Base-by-base conservation (phyloP, 140 eudicot genomes). In the Flaveria floridana region DNA sequence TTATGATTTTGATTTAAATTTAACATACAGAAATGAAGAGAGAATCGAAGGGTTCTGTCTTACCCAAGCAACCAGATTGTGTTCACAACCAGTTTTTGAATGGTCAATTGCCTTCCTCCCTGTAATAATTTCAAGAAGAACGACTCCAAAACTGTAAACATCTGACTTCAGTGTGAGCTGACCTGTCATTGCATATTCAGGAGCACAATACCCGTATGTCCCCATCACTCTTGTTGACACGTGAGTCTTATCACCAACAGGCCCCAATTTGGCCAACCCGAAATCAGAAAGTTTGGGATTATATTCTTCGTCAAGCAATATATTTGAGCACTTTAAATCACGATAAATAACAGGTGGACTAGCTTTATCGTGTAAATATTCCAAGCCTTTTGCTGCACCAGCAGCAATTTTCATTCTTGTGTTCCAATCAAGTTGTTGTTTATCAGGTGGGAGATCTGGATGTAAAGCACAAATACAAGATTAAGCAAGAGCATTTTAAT, bases 151-250 rank as follows among this genome's bases (percentile, higher is more conserved):
- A 78, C 96, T 91, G 82, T 91, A 91, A 79, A 91, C 96, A 82
- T 91, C 97, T 1, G 97, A 91, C 81, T 91, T 91, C 23, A 89
- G 73, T 15, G 96, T 91, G 75, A 91, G 97, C 85, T 91, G 97
- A 52, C 97, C 97, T 15, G 95, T 91, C 97, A 91, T 91, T 30
- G 97, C 97, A 61, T 91, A 91, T 76, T 91, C 95, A 0, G 93
- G 97, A 12, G 97, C 97, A 79, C 97, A 91, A 74, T 91, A 91
- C 23, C 97, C 97, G 68, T 91, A 91, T 2, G 96, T 91, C n/a
- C 97, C 97, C 97, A 91, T 91, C 62, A 91, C 97, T 80, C 97
- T 78, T 15, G 97, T 91, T 52, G 97, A 91, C 21, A 91, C 97
- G 66, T 91, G 97, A 6, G 97, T 91, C 34, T 91, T 91, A 76